Percentiles rank a stretch among this genome's conserved stretches.
Conservation (phyloP, 202 grass and related monocot species). For the Panicum virgatum region DNA sequence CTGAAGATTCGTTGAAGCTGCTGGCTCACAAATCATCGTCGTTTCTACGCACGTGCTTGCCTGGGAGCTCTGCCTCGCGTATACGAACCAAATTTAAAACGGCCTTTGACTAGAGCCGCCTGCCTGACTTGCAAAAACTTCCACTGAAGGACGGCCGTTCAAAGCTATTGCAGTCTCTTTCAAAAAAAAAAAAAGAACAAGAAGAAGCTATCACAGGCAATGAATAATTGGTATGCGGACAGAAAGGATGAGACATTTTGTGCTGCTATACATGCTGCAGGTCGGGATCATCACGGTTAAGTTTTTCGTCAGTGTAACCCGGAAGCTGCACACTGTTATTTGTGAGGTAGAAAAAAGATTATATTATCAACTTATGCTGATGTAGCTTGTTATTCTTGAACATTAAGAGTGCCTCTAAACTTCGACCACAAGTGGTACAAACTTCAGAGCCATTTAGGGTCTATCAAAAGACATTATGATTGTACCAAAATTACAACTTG, state of each 20-base stretch:
- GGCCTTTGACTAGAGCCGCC: background rate
- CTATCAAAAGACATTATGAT: too few species aligned
- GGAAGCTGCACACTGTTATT: too few species aligned
- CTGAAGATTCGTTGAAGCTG: constrained; percentile 7
- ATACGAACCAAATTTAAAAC: background rate
- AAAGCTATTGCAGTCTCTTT: background rate
- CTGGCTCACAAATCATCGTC: background rate
- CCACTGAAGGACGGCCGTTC: background rate
- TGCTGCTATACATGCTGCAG: too few species aligned
- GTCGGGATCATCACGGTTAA: background rate
- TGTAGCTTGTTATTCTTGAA: background rate
- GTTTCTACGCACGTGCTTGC: background rate
- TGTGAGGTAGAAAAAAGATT: background rate
- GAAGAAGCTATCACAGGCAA: too few species aligned
- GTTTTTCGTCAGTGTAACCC: too few species aligned
- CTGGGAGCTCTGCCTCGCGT: background rate
- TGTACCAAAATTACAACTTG: too few species aligned
- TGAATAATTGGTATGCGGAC: background rate
- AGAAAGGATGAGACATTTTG: background rate
- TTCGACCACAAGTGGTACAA: too few species aligned
- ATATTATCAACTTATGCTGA: background rate
- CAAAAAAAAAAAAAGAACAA: too few species aligned
- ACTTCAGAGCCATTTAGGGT: too few species aligned
- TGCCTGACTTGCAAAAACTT: background rate
- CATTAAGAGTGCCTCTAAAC: background rate